phyloP scores from a whole-genome alignment of 345 rosid species.

The Camelina neglecta region DNA sequence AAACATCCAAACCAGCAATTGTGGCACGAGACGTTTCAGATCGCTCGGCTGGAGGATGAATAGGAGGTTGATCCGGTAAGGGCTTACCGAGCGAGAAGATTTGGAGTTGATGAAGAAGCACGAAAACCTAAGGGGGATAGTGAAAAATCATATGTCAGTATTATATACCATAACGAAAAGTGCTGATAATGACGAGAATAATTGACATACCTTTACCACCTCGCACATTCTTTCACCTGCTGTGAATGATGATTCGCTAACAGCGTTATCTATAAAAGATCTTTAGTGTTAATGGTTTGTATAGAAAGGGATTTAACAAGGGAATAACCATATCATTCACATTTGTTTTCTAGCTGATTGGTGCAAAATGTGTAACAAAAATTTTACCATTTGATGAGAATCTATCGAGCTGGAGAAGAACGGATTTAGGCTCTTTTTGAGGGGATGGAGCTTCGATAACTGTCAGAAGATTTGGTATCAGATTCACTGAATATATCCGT shows the following conservation, averaged over 20 bases:
- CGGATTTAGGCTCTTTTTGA: constrained; percentile 75
- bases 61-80: constrained; percentile 82
- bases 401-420: constrained; percentile 66
- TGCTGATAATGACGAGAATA: constrained; percentile 11
- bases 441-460: constrained; percentile 94
- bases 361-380: background rate
- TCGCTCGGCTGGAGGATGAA: constrained; percentile 51
- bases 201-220: constrained; percentile 80
- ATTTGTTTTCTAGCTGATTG: constrained; percentile 21
- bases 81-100: constrained; percentile 75
- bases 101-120: constrained; percentile 90
- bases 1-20: constrained; percentile 66
- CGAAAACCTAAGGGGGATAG: constrained; percentile 69
- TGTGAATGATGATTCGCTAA: constrained; percentile 67
- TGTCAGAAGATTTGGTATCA: constrained; percentile 45
- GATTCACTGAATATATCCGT: constrained; percentile 22
- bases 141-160: constrained; percentile 32
- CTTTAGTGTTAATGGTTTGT: constrained; percentile 23
- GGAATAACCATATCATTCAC: constrained; percentile 8
- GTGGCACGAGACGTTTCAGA: constrained; percentile 69
- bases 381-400: constrained; percentile 60
- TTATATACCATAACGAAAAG: constrained; percentile 15
- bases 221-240: constrained; percentile 86
- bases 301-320: constrained; percentile 2
- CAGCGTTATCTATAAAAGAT: constrained; percentile 53